Evolutionary conservation across 2,329 filamentous ascomycete genomes (phyloP).

Genomic region (Aureobasidium sp.): DNA sequence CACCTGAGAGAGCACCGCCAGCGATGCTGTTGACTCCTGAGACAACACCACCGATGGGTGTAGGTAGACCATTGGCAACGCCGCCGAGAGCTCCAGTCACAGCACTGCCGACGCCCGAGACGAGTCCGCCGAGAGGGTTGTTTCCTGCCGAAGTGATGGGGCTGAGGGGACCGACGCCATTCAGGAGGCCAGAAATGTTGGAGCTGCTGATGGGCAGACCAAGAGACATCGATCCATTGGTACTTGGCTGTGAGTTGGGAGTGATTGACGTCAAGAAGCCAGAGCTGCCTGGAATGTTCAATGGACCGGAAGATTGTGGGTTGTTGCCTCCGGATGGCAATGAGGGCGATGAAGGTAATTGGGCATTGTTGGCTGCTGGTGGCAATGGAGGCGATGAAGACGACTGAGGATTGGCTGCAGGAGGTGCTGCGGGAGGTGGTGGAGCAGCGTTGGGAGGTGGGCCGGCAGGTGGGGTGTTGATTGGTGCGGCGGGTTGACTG

Average conservation of each 20-base stretch:
- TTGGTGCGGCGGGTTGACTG: not conserved
- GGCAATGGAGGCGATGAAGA: not conserved
- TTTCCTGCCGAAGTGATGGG: not conserved
- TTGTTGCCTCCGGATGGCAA: not conserved
- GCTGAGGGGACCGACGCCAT: not conserved
- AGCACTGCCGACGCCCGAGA: not conserved
- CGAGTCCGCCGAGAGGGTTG: not conserved
- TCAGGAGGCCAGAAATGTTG: not conserved
- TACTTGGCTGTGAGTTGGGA: not conserved
- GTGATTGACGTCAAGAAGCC: conserved; percentile 5
- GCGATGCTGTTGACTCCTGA: conserved; percentile 1
- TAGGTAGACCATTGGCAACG: not conserved
- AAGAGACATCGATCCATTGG: not conserved
- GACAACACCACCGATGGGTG: not conserved
- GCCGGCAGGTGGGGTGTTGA: not conserved
- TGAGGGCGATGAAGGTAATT: not conserved
- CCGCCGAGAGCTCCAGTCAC: not conserved
- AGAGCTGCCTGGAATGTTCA: not conserved
- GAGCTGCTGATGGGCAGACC: conserved; percentile 4
- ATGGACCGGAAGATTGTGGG: not conserved
- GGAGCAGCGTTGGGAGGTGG: not conserved
- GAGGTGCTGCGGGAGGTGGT: not conserved
- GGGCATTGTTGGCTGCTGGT: not conserved
- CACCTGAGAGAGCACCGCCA: not conserved
- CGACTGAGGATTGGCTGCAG: not conserved